Evolutionary conservation across 257 asterid genomes (phyloP).

Genomic region (Lycium barbarum): DNA sequence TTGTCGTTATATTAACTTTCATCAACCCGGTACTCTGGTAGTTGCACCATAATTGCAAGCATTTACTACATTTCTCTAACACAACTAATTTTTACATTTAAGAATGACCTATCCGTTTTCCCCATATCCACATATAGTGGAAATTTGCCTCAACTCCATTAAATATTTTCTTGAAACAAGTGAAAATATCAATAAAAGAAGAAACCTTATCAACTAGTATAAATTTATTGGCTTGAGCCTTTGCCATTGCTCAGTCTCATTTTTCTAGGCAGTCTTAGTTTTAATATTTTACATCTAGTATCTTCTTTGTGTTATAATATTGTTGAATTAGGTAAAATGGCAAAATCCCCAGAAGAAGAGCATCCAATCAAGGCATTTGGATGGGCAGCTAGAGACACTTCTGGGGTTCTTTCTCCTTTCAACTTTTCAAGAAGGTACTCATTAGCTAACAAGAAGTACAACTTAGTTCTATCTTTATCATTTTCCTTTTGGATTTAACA

Average conservation of each 20-base stretch:
- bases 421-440: conserved; percentile 41
- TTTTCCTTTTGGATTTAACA: not conserved
- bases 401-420: conserved; percentile 44
- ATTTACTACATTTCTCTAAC: not conserved
- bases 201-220: not conserved
- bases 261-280: not conserved
- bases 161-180: not conserved
- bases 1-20: not conserved
- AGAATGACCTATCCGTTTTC: not conserved
- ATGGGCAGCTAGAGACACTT: conserved; percentile 36
- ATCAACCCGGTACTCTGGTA: not conserved
- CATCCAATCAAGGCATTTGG: conserved; percentile 22
- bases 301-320: not conserved
- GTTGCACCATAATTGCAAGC: not conserved
- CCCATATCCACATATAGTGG: not conserved
- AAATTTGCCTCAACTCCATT: not conserved
- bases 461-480: not conserved
- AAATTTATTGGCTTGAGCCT: not conserved
- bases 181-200: not conserved
- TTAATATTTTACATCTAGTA: not conserved
- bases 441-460: not conserved
- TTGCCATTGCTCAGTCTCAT: not conserved
- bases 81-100: not conserved
- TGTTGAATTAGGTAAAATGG: not conserved
- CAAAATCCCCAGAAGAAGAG: conserved; percentile 6